phyloP scores from a whole-genome alignment of 352 stramenopile species.

The Phytophthora uliginosa region DNA sequence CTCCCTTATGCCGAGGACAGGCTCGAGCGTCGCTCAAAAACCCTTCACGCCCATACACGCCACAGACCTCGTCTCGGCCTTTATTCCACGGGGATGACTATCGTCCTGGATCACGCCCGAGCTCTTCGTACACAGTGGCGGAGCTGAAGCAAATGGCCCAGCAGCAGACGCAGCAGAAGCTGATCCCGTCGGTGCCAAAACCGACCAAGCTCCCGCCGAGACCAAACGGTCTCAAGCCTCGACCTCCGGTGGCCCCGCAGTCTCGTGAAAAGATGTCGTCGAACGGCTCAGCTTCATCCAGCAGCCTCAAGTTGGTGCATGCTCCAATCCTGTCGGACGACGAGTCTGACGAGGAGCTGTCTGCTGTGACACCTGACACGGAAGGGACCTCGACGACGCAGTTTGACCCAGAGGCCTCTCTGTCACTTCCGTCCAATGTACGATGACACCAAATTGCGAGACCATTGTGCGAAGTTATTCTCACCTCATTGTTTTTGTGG shows the following conservation, averaged over 20 bases:
- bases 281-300: not conserved
- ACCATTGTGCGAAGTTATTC: not conserved
- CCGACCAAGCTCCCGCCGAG: constrained; percentile 23
- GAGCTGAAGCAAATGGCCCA: constrained; percentile 58
- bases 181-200: constrained; percentile 17
- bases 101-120: constrained; percentile 68
- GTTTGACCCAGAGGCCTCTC: constrained; percentile 55
- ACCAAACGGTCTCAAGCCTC: constrained; percentile 22
- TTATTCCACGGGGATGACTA: constrained; percentile 88
- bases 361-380: not conserved
- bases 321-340: constrained; percentile 40
- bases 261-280: not conserved
- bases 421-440: constrained; percentile 62
- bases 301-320: constrained; percentile 56
- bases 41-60: constrained; percentile 83
- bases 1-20: constrained; percentile 23
- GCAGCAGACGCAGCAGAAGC: constrained; percentile 27
- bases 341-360: constrained; percentile 18
- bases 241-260: not conserved
- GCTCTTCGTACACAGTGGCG: constrained; percentile 65
- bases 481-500: constrained; percentile 4
- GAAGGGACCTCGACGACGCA: constrained; percentile 11
- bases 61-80: constrained; percentile 58
- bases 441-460: not conserved
- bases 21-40: constrained; percentile 85